These are phyloP conservation scores for Dalbergia oliveri DNA, from an alignment of 306 rosid species.

Conservation along the genomic window DNA sequence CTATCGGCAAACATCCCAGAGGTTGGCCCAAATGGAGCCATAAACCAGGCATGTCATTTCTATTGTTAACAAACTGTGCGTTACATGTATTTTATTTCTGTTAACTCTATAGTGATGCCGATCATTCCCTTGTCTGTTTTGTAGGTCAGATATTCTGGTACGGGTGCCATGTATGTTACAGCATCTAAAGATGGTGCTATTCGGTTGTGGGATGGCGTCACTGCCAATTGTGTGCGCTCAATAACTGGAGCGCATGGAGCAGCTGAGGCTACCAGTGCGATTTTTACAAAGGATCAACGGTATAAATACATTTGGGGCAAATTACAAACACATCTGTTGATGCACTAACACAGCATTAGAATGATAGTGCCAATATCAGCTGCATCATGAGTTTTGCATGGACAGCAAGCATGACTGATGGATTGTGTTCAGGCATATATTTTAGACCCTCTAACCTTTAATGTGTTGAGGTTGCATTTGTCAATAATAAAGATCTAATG, in stretches of 20 bases:
- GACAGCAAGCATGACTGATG: neutral
- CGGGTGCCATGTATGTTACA: slow-evolving; percentile 88
- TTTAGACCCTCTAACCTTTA: neutral
- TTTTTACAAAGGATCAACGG: slow-evolving; percentile 85
- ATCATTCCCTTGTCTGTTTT: slow-evolving; percentile 42
- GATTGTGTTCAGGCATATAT: neutral
- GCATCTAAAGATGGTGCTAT: slow-evolving; percentile 90
- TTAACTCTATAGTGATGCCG: slow-evolving; percentile 10
- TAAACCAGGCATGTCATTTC: slow-evolving; percentile 80
- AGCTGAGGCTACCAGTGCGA: slow-evolving; percentile 86
- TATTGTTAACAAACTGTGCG: slow-evolving; percentile 23
- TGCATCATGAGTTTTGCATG: slow-evolving; percentile 8
- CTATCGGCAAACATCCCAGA: slow-evolving; percentile 76
- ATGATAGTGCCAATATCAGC: slow-evolving; percentile 17
- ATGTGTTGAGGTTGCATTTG: neutral
- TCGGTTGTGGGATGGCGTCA: slow-evolving; percentile 90
- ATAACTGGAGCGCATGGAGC: slow-evolving; percentile 83
- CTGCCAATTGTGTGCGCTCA: slow-evolving; percentile 77
- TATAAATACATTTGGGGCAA: slow-evolving; percentile 42
- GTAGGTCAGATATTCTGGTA: slow-evolving; percentile 86
- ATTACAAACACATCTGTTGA: neutral
- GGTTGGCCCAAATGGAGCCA: slow-evolving; percentile 72
- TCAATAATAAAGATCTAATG: slow-evolving; percentile 23
- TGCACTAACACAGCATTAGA: neutral
- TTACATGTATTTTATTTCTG: slow-evolving; percentile 22